Percentiles rank a stretch among this genome's conserved stretches.
Evolutionary conservation across 345 rosid genomes (phyloP).

Genomic region (Pistacia atlantica): DNA sequence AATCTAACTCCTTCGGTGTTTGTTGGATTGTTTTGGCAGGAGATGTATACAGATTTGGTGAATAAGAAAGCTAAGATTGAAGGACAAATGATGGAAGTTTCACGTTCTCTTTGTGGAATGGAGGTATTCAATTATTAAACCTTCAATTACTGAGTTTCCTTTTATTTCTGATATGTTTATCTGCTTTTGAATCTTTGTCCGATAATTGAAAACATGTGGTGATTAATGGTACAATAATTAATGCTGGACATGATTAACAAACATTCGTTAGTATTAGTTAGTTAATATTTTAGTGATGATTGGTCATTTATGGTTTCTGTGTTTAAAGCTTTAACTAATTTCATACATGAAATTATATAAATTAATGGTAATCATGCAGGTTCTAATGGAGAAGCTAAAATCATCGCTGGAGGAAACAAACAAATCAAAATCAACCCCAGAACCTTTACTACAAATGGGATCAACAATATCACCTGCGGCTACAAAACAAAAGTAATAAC

Average conservation of each 20-base stretch:
- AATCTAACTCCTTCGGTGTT: slow-evolving; percentile 52
- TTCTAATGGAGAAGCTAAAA: slow-evolving; percentile 47
- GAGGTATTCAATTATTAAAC: slow-evolving; percentile 42
- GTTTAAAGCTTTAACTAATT: background rate
- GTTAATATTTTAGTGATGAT: background rate
- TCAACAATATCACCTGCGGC: slow-evolving; percentile 15
- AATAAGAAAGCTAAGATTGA: too few species aligned
- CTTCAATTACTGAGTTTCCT: background rate
- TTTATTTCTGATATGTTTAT: background rate
- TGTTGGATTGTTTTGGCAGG: background rate
- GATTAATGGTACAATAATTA: too few species aligned
- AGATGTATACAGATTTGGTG: too few species aligned
- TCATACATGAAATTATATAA: background rate
- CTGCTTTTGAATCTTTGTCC: too few species aligned
- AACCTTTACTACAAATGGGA: slow-evolving; percentile 7
- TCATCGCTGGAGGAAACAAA: slow-evolving; percentile 35
- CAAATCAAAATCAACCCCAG: slow-evolving; percentile 20
- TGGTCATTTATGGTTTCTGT: too few species aligned
- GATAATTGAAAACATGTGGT: too few species aligned
- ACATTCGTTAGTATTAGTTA: too few species aligned
- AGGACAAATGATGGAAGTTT: background rate
- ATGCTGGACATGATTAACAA: too few species aligned
- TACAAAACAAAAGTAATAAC: slow-evolving; percentile 19
- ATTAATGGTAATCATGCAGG: slow-evolving; percentile 42
- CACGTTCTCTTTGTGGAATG: background rate